Base-by-base conservation (phyloP, 1,284 basidiomycete genomes). In the Sanghuangporus weigelae region DNA sequence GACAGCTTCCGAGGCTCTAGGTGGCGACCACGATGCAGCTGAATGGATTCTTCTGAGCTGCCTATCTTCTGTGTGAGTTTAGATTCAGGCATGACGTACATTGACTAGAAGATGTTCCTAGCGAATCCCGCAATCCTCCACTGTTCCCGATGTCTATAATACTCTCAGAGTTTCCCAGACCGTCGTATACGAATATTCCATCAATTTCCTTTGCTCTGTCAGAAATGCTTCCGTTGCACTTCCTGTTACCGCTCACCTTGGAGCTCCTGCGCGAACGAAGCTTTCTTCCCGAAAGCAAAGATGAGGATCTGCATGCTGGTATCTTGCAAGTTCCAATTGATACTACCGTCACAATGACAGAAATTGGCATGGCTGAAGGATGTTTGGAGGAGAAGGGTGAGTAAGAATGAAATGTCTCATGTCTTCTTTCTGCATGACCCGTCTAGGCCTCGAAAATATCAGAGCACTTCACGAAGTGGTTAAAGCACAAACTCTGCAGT, bases 271-370 rank as follows among this genome's bases (percentile, higher is more conserved):
- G 95, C 71, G 78, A 78, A 19, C 79, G 77, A 0, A 70, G 75
- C 0, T 90, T 90, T 69, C 74, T 75, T 36, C 89, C 90, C 0
- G 84, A 87, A 69, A 90, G 86, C 63, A 85, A 84, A 66, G 79
- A 89, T 26, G 90, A 92, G 67, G 87, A 90, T 64, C 76, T 95
- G 3, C 83, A 89, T 67, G 84, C 89, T 1, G 93, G 93, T 0
- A 80, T 80, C 62, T 77, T 95, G 23, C 93, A 95, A 71, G 78
- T 93, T 2, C 83, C 92, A 1, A 72, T 74, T 10, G 87, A 87
- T 1, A 85, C 84, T 8, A 74, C 83, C 2, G 75, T 90, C 21
- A 70, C 94, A 4, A 72, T 93, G 38, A 88, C 90, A 10, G 92
- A 93, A 71, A 77, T 77, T 63, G 81, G 80, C 1, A 76, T 94